These are phyloP conservation scores for Chaetomiaceae sp. DNA, from an alignment of 2,329 filamentous ascomycete species.

Conservation along the genomic window DNA sequence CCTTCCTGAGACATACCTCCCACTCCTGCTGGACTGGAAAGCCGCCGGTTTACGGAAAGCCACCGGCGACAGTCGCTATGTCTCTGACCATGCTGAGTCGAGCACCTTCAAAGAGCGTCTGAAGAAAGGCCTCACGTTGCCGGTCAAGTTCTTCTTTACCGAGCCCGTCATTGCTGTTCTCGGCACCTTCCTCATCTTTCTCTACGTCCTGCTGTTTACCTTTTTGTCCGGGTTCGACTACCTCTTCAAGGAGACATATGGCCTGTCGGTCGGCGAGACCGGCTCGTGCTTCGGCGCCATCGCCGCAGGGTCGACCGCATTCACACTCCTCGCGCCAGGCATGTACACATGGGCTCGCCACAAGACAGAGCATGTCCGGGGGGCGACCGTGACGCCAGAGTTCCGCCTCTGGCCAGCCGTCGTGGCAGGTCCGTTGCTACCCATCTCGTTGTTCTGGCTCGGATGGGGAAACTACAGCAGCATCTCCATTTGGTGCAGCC, in stretches of 20 bases:
- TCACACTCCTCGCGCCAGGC: conserved; percentile 37
- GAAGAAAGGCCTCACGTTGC: conserved; percentile 36
- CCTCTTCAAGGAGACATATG: conserved; percentile 47
- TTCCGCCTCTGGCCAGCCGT: conserved; percentile 51
- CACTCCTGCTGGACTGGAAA: conserved; percentile 42
- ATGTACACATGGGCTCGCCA: conserved; percentile 41
- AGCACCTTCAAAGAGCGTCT: conserved; percentile 35
- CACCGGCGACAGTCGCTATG: conserved; percentile 42
- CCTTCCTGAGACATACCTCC: conserved; percentile 47
- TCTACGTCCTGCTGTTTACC: conserved; percentile 42
- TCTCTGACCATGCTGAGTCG: conserved; percentile 40
- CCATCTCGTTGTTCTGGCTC: conserved; percentile 53
- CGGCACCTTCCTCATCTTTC: conserved; percentile 42
- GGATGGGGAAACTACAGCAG: conserved; percentile 45
- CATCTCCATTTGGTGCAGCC: conserved; percentile 46
- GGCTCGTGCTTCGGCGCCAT: conserved; percentile 46
- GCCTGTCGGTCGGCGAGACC: conserved; percentile 39
- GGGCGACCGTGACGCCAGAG: conserved; percentile 43
- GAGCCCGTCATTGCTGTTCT: conserved; percentile 45
- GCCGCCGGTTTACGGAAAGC: conserved; percentile 36
- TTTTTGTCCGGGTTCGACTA: conserved; percentile 47
- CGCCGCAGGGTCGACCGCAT: conserved; percentile 36
- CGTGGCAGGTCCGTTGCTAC: conserved; percentile 44
- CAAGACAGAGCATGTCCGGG: conserved; percentile 38
- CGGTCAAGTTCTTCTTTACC: conserved; percentile 37